Evolutionary conservation across 2,329 filamentous ascomycete species (phyloP).

Genomic region (Penicillium sp.): DNA sequence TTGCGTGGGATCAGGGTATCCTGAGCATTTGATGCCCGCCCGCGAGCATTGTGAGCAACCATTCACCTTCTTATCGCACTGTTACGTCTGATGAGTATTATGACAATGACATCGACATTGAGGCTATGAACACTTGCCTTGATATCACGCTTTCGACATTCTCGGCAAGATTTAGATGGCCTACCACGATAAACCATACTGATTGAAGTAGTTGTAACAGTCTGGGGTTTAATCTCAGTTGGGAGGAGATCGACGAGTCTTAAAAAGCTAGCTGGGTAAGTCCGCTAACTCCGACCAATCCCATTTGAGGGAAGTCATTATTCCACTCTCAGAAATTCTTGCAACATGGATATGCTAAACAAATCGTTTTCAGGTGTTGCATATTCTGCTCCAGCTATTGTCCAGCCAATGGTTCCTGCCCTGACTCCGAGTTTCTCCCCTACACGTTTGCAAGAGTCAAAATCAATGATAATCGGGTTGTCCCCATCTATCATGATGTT

Average conservation of each 20-base stretch:
- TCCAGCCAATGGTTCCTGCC: no score
- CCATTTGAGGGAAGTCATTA: neutral
- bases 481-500: no score
- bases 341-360: no score
- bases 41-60: slow-evolving; percentile 11
- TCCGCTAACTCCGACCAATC: slow-evolving; percentile 6
- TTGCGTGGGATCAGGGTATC: slow-evolving; percentile 7
- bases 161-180: slow-evolving; percentile 10
- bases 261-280: neutral
- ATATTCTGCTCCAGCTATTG: no score
- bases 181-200: slow-evolving; percentile 10
- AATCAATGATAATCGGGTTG: no score
- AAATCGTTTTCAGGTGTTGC: no score
- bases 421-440: no score
- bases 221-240: neutral
- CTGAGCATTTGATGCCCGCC: neutral
- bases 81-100: neutral
- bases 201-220: neutral
- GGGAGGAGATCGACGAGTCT: neutral
- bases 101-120: neutral
- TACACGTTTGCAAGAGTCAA: no score
- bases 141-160: slow-evolving; percentile 10
- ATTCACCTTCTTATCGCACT: slow-evolving; percentile 8
- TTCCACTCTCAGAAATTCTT: no score
- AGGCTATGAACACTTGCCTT: neutral